Evolutionary conservation across 306 rosid species (phyloP), one percentile per base, ranked within the genome.

Genomic region (Prunus mume): DNA sequence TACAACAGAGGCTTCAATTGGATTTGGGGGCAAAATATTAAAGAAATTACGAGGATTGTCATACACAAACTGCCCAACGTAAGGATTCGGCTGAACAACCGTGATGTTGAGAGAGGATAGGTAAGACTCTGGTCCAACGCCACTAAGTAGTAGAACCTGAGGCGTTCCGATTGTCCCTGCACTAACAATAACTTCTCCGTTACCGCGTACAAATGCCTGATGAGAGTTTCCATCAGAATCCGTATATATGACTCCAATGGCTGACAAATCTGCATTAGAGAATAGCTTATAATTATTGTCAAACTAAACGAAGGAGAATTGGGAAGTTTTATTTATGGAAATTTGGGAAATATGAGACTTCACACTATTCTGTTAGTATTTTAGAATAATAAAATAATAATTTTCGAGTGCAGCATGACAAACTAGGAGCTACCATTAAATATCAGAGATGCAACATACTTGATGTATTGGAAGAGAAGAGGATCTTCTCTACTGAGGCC

Each of bases 121-220:
- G 45, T 82, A 9, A 15, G 73, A 24, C 18, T 20, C 20, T 15
- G 82, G 54, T 12, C 79, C 82, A 22, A 77, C n/a, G 5, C 85
- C 79, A 54, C 85, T 82, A 0, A 61, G 73, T 2, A 82, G 72
- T 2, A 82, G 76, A 32, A 82, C 72, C 22, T 82, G 82, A 49
- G 85, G 85, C 3, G 83, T 82, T 13, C 83, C 86, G 15, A 82
- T 64, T 50, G 73, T 65, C 15, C 86, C 83, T 0, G 83, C 83
- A 32, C 70, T 82, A 5, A 78, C 12, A 3, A 82, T 78, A 30
- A 78, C 76, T 63, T 82, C 86, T 28, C 80, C 86, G 5, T 49
- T 52, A 3, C 6, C 9, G 1, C 75, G 77, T 11, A 75, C 62
- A 19, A 58, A 11, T 57, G 81, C 81, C 46, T 12, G 63, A 13